These are phyloP conservation scores for Boletus tomentosulus DNA, from an alignment of 768 basidiomycete species.

Conservation along the genomic window DNA sequence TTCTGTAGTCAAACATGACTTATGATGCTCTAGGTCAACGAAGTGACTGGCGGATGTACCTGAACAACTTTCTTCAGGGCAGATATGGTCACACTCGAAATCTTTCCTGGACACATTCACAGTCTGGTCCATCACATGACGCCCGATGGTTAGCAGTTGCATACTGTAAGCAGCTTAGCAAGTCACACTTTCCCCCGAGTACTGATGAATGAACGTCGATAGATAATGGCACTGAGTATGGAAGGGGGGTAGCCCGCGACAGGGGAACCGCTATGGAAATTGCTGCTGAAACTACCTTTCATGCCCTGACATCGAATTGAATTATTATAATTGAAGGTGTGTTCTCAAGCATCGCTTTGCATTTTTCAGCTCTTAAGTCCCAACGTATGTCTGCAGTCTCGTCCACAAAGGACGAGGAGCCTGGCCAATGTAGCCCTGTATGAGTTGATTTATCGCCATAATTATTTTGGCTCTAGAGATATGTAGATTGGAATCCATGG, in stretches of 20 bases:
- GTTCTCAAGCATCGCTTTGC: not conserved
- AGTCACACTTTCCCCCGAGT: not conserved
- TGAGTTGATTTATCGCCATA: constrained; percentile 3
- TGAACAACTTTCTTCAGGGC: constrained; percentile 30
- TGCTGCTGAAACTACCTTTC: constrained; percentile 25
- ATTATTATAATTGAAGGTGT: constrained; percentile 4
- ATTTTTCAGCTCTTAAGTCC: not conserved
- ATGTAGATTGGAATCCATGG: not conserved
- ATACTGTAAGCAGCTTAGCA: constrained; percentile 22
- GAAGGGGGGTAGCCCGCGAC: constrained; percentile 23
- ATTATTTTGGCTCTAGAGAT: not conserved
- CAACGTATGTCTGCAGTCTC: not conserved
- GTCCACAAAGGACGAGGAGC: not conserved
- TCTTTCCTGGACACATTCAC: constrained; percentile 21
- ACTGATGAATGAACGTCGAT: not conserved
- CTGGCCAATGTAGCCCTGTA: not conserved
- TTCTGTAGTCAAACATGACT: not conserved
- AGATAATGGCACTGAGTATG: constrained; percentile 28
- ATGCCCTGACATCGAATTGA: constrained; percentile 22
- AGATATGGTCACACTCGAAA: constrained; percentile 28
- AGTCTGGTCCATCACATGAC: constrained; percentile 21
- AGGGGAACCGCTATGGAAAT: constrained; percentile 29
- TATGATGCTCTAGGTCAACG: constrained; percentile 12
- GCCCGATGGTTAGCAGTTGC: constrained; percentile 23
- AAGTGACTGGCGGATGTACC: constrained; percentile 27